Percentiles rank a stretch among this genome's conserved stretches.
phyloP scores from a whole-genome alignment of 78 protist genomes.

The Bigelowiella natans region DNA sequence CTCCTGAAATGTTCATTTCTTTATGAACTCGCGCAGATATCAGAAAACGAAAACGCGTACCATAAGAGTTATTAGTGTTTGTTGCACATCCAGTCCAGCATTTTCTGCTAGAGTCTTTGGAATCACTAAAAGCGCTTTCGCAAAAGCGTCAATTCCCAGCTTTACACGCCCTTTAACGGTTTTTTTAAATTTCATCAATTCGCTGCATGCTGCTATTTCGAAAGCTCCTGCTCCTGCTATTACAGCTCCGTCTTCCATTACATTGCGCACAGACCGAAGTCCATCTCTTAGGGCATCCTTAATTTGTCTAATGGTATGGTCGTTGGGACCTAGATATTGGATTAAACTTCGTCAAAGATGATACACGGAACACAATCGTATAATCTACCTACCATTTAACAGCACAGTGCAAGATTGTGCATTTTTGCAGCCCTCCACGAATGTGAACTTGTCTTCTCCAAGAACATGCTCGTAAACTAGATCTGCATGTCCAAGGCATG shows the following conservation, averaged over 20 bases:
- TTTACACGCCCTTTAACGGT: conserved; percentile 15
- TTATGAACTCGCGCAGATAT: not conserved
- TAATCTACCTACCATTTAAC: conserved; percentile 59
- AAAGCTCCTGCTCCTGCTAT: conserved; percentile 98
- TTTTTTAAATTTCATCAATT: conserved; percentile 48
- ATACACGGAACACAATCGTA: not conserved
- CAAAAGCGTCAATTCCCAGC: conserved; percentile 87
- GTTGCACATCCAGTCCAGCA: not conserved
- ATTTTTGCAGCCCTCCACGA: conserved; percentile 87
- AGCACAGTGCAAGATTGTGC: conserved; percentile 91
- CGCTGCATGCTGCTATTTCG: conserved; percentile 63
- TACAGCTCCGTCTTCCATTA: conserved; percentile 74
- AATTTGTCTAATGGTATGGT: conserved; percentile 85
- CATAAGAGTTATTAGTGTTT: not conserved
- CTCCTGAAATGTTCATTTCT: not conserved
- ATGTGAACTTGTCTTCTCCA: conserved; percentile 98
- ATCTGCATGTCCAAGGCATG: conserved; percentile 49
- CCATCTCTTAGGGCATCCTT: conserved; percentile 98
- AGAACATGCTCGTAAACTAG: conserved; percentile 78
- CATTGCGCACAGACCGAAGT: conserved; percentile 91
- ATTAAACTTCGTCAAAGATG: not conserved
- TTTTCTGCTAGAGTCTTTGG: conserved; percentile 67
- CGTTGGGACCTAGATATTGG: conserved; percentile 75
- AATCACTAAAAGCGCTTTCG: conserved; percentile 88
- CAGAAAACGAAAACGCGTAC: not conserved